Percentiles rank a stretch among this genome's conserved stretches.
These are phyloP conservation scores for Colletotrichum australisinense DNA, from an alignment of 2,329 filamentous ascomycete genomes.

Conservation along the genomic window DNA sequence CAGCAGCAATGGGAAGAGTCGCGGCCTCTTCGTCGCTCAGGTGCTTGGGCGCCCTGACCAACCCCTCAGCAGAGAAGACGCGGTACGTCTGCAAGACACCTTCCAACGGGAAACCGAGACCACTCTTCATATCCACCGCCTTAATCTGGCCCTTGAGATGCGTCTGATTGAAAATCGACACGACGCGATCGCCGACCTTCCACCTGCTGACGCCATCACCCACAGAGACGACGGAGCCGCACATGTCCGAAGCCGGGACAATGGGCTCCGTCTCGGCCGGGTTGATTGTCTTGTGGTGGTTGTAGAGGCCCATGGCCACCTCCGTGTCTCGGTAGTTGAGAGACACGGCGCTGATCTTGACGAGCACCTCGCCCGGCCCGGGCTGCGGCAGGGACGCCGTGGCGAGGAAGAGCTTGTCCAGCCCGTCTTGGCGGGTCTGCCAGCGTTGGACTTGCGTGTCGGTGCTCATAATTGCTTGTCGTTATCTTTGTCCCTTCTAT, in stretches of 20 bases:
- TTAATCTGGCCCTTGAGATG: constrained; percentile 70
- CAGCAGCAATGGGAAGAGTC: constrained; percentile 69
- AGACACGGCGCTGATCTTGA: constrained; percentile 58
- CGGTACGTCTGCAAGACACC: constrained; percentile 70
- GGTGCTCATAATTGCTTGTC: constrained; percentile 8
- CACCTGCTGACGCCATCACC: constrained; percentile 54
- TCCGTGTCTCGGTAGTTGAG: constrained; percentile 63
- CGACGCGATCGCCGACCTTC: constrained; percentile 72
- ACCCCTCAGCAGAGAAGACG: constrained; percentile 65
- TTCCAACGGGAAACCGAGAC: constrained; percentile 69
- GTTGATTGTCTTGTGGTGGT: constrained; percentile 68
- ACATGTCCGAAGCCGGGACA: constrained; percentile 78
- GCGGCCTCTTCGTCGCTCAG: constrained; percentile 69
- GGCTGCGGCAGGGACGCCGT: constrained; percentile 59
- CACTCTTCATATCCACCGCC: constrained; percentile 63
- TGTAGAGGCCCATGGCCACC: constrained; percentile 74
- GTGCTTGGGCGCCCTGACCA: constrained; percentile 68
- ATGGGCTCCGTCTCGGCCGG: constrained; percentile 52
- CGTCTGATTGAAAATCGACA: constrained; percentile 71
- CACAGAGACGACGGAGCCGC: constrained; percentile 67
- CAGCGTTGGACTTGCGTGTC: constrained; percentile 54
- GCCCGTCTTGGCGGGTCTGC: constrained; percentile 65
- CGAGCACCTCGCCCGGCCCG: constrained; percentile 62
- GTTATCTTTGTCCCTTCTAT: neutral
- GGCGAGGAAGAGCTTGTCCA: constrained; percentile 62